Percentiles rank a stretch among this genome's conserved stretches.
Evolutionary conservation across 2,329 filamentous ascomycete genomes (phyloP).

Genomic region (Venturia aucupariae): DNA sequence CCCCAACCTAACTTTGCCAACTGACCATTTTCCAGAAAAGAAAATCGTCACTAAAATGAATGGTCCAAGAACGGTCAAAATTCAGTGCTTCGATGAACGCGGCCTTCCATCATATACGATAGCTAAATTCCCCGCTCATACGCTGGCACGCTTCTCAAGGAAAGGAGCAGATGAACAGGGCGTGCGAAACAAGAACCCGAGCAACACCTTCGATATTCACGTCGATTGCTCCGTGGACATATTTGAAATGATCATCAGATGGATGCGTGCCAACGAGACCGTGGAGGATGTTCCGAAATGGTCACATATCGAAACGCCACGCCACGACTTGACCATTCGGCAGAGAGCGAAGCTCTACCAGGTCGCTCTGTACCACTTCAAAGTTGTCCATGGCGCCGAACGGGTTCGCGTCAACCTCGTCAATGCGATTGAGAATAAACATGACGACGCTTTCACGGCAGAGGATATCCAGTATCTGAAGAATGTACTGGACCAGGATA

Average conservation of each 20-base stretch:
- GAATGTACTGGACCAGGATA: not conserved
- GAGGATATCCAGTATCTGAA: not conserved
- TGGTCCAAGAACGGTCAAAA: not conserved
- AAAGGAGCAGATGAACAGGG: conserved; percentile 1
- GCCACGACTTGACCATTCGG: not conserved
- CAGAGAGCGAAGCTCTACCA: not conserved
- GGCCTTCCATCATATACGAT: not conserved
- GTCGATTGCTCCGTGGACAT: not conserved
- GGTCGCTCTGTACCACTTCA: not conserved
- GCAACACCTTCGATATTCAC: not conserved
- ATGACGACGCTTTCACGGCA: not conserved
- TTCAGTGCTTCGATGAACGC: not conserved
- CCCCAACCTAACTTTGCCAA: not conserved
- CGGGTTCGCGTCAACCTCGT: not conserved
- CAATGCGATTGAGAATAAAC: not conserved
- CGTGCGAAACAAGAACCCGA: not conserved
- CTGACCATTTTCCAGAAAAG: not conserved
- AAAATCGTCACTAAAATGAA: not conserved
- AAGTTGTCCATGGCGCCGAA: not conserved
- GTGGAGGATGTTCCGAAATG: not conserved
- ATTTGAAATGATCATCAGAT: not conserved
- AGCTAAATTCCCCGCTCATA: not conserved
- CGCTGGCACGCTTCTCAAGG: not conserved
- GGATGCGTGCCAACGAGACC: not conserved
- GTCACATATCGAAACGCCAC: not conserved